Evolutionary conservation across 495 filamentous ascomycete species (phyloP), one percentile per base, ranked within the genome.

Genomic region (Penicillium maclennaniae): DNA sequence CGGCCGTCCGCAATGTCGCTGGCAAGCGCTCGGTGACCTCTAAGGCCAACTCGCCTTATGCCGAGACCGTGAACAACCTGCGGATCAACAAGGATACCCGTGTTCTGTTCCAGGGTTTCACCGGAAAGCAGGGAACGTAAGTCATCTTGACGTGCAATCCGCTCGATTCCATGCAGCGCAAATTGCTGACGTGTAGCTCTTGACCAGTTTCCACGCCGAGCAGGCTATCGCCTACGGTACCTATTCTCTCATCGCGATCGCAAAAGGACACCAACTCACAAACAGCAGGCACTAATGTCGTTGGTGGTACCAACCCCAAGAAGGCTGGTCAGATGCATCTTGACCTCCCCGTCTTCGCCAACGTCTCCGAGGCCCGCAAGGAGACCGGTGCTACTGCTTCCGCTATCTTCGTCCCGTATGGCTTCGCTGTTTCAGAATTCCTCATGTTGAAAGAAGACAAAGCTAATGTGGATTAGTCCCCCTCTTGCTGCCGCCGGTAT

Each of bases 211-310:
- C 80, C 93, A 98, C 69, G 95, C 93, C 54, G 81, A 91, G 71
- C 91, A 96, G 80, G 93, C 93, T 44, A 99, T 99, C 69, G 93
- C 92, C 66, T 96, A 97, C 70, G 92, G 92, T 95, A 88, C 53
- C 40, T 56, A 46, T 59, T 26, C 45, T 55, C 46, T 38, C 47
- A 36, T 46, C 47, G 49, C 56, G 47, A 59, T 56, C 52, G 40
- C 54, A 36, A 57, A 48, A 53, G 42, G 45, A 45, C 38, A 52
- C 51, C 47, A 61, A 66, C 73, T 74, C 51, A 77, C 69, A 62
- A 50, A 50, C 43, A 50, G 54, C 66, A 95, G 92, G 92, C 61
- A 97, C 93, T 49, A 92, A 96, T 67, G 90, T 99, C 62, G 91
- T 99, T 57, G 93, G 93, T 69, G 93, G 93, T 65, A 97, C 91